Evolutionary conservation across 1,139 yeast species (phyloP).

Genomic region (Geotrichum cucujoidarum): DNA sequence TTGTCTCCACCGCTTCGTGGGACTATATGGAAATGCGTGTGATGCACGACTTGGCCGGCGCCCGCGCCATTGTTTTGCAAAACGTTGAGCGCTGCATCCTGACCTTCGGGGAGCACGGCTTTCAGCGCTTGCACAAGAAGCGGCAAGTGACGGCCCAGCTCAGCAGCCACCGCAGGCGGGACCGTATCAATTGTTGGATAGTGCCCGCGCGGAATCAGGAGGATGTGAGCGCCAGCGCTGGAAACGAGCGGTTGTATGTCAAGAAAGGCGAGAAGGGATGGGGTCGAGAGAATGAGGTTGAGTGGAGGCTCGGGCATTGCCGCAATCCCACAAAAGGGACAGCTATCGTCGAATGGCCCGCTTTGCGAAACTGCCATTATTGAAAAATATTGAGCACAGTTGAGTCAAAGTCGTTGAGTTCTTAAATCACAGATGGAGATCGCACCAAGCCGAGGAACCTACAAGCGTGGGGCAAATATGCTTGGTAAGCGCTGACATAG

Average conservation of each 20-base stretch:
- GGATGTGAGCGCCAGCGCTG: slow-evolving; percentile 61
- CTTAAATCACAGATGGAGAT: no score
- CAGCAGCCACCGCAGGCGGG: slow-evolving; percentile 53
- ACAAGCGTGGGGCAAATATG: no score
- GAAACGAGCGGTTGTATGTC: slow-evolving; percentile 67
- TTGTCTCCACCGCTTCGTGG: slow-evolving; percentile 23
- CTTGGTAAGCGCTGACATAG: no score
- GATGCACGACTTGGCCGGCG: slow-evolving; percentile 86
- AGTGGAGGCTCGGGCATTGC: slow-evolving; percentile 15
- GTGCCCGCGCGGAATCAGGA: slow-evolving; percentile 76
- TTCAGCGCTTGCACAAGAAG: slow-evolving; percentile 35
- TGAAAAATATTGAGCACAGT: no score
- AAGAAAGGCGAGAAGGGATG: slow-evolving; percentile 48
- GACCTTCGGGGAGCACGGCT: slow-evolving; percentile 39
- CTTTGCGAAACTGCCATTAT: no score
- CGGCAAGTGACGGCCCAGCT: slow-evolving; percentile 2
- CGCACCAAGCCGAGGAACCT: no score
- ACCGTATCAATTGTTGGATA: slow-evolving; percentile 75
- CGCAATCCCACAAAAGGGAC: not conserved
- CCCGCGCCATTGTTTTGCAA: slow-evolving; percentile 82
- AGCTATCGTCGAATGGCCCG: not conserved
- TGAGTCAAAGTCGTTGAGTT: no score
- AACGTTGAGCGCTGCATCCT: slow-evolving; percentile 69
- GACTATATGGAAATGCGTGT: slow-evolving; percentile 73
- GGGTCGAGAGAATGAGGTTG: slow-evolving; percentile 28